A percentile compares a stretch with the other conserved stretches of the same genome.
Conservation (phyloP, 2,329 filamentous ascomycete species). For the Periconia sp. region DNA sequence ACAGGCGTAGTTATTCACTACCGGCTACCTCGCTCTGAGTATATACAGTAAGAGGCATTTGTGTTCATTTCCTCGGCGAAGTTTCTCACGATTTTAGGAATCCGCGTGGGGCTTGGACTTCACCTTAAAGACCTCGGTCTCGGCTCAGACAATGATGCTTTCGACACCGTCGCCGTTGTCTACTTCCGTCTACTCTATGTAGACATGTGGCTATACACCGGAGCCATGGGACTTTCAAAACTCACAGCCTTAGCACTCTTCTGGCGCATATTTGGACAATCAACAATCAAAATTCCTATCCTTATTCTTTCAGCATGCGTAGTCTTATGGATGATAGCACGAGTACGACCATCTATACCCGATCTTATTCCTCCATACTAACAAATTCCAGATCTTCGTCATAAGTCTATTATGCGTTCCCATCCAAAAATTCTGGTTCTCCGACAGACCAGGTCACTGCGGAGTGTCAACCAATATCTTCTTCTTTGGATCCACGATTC, state of each 20-base stretch:
- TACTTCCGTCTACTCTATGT: conserved; percentile 5
- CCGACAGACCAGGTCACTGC: no score
- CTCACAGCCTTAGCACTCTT: conserved; percentile 6
- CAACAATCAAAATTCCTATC: not conserved
- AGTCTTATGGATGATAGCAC: no score
- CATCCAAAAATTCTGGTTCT: no score
- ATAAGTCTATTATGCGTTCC: no score
- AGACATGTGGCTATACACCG: conserved; percentile 12
- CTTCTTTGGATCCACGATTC: no score
- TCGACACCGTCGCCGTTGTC: conserved; percentile 1
- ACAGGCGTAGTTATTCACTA: conserved; percentile 1
- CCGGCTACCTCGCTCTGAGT: not conserved
- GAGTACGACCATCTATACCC: no score
- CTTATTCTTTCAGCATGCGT: not conserved
- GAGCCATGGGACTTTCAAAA: conserved; percentile 6
- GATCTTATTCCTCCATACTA: no score
- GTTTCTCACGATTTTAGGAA: not conserved
- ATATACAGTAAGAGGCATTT: not conserved
- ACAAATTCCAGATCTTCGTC: no score
- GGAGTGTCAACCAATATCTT: no score
- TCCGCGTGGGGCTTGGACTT: not conserved
- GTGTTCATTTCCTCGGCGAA: no score
- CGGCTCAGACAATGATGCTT: not conserved
- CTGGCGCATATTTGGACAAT: conserved; percentile 5
- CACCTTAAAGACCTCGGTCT: conserved; percentile 1